Evolutionary conservation across 2,329 filamentous ascomycete species (phyloP).

Genomic region (Chrysoporthe austroafricana): DNA sequence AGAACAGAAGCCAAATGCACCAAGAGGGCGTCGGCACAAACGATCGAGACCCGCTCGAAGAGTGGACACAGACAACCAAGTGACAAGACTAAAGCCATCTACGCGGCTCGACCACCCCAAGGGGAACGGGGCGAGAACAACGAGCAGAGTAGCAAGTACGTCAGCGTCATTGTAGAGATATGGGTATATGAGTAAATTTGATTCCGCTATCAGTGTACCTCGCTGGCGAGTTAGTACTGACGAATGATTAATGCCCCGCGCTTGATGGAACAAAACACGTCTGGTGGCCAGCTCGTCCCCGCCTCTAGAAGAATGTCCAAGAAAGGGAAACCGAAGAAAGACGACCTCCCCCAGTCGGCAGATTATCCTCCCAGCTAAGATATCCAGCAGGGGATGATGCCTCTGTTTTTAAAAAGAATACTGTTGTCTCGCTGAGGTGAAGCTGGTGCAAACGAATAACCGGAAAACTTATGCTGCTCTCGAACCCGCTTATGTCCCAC

Average conservation of each 20-base stretch:
- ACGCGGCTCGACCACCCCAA: no score
- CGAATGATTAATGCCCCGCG: neutral
- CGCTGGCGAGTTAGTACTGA: neutral
- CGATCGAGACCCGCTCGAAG: no score
- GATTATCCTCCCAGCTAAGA: neutral
- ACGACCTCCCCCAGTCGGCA: neutral
- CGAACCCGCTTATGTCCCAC: neutral
- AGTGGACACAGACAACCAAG: no score
- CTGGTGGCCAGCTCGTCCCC: neutral
- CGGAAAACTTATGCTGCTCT: neutral
- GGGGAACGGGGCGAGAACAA: neutral
- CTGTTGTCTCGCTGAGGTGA: neutral
- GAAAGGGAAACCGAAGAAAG: neutral
- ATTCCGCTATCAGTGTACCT: constrained; percentile 1
- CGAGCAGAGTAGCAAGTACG: neutral
- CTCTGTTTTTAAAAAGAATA: no score
- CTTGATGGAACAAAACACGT: neutral
- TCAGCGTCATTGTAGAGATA: neutral
- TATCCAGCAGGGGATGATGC: no score
- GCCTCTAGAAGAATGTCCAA: neutral
- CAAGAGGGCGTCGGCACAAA: no score
- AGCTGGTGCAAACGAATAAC: neutral
- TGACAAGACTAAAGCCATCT: no score
- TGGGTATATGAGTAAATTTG: neutral
- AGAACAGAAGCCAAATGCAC: no score